Evolutionary conservation across 257 asterid genomes (phyloP).

Genomic region (Cynanchum wilfordii): DNA sequence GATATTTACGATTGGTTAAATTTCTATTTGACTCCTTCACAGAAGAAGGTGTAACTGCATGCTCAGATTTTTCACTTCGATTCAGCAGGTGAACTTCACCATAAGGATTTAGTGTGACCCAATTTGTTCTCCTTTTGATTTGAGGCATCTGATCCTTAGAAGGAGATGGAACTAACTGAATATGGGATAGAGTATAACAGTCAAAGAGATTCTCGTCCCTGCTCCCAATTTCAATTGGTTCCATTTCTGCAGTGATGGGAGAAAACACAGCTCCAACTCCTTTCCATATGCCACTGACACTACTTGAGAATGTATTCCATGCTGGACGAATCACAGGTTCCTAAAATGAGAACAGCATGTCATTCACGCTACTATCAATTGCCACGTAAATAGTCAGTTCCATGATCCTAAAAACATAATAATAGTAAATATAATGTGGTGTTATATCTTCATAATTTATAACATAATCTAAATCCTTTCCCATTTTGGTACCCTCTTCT

Average conservation of each 20-base stretch:
- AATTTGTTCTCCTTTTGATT: slow-evolving; percentile 63
- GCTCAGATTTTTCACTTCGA: slow-evolving; percentile 28
- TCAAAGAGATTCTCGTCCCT: slow-evolving; percentile 76
- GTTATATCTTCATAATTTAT: not conserved
- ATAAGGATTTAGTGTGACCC: slow-evolving; percentile 82
- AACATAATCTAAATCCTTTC: not conserved
- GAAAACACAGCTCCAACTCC: slow-evolving; percentile 98
- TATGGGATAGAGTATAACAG: slow-evolving; percentile 66
- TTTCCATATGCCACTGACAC: slow-evolving; percentile 97
- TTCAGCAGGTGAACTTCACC: slow-evolving; percentile 56
- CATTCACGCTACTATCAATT: not conserved
- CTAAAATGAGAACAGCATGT: slow-evolving; percentile 34
- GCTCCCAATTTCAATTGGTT: slow-evolving; percentile 78
- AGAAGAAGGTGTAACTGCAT: slow-evolving; percentile 24
- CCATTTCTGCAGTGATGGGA: slow-evolving; percentile 93
- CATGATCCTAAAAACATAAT: not conserved
- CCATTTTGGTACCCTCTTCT: not conserved
- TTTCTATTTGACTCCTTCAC: slow-evolving; percentile 24
- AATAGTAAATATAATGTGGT: not conserved
- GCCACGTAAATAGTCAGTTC: not conserved
- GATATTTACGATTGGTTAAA: slow-evolving; percentile 35
- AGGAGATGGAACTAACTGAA: slow-evolving; percentile 49
- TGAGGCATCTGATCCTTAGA: slow-evolving; percentile 48
- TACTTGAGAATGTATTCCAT: slow-evolving; percentile 88
- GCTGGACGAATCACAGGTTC: slow-evolving; percentile 91